These are phyloP conservation scores for Sugiyamaella floridensis DNA, from an alignment of 805 yeast genomes.

Conservation along the genomic window DNA sequence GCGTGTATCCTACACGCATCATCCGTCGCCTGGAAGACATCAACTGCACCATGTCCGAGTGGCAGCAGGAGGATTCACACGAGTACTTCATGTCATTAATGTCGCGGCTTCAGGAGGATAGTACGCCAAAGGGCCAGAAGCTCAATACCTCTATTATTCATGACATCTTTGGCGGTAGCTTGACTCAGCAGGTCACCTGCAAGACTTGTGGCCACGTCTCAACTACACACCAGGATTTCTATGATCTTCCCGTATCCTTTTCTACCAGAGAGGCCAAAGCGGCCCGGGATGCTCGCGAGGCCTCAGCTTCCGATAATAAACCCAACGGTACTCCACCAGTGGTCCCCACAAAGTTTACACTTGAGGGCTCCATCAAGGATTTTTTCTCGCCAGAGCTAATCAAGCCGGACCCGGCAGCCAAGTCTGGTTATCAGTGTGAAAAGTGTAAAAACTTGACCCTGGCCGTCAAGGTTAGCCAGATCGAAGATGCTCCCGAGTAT, in stretches of 20 bases:
- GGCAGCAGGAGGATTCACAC: constrained; percentile 98
- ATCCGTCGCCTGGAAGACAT: constrained; percentile 70
- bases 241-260: constrained; percentile 81
- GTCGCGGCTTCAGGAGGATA: constrained; percentile 83
- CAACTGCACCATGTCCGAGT: constrained; percentile 92
- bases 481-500: constrained; percentile 82
- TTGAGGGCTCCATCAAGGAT: constrained; percentile 69
- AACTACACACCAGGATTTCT: constrained; percentile 85
- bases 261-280: constrained; percentile 28
- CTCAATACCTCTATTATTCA: constrained; percentile 74
- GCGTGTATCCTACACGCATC: constrained; percentile 66
- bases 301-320: constrained; percentile 1
- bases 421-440: constrained; percentile 73
- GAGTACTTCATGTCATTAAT: constrained; percentile 92
- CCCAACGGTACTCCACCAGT: constrained; percentile 1
- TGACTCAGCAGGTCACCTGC: constrained; percentile 82
- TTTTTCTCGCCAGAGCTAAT: constrained; percentile 80
- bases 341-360: constrained; percentile 38
- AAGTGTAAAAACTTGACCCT: constrained; percentile 69
- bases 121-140: constrained; percentile 84
- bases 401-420: constrained; percentile 43
- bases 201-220: constrained; percentile 74
- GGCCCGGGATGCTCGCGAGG: constrained; percentile 1
- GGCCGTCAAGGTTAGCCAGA: constrained; percentile 69
- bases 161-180: constrained; percentile 89